phyloP scores from a whole-genome alignment of 768 basidiomycete genomes.

The Boletus insuetus region DNA sequence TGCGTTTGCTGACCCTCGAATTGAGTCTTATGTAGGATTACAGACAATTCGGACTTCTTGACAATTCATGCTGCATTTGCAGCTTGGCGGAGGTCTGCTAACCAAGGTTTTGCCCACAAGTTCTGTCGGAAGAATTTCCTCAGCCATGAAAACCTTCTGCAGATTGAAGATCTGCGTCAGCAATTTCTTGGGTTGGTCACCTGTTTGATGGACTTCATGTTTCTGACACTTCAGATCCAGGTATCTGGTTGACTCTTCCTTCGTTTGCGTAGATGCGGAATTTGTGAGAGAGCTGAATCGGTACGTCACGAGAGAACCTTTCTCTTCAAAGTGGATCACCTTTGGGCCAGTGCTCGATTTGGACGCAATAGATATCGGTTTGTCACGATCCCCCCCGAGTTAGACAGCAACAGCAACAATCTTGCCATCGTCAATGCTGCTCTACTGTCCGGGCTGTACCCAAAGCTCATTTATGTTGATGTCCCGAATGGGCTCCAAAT shows the following conservation, averaged over 20 bases:
- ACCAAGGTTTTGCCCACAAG: slow-evolving; percentile 57
- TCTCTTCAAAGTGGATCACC: slow-evolving; percentile 1
- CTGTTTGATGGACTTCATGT: not conserved
- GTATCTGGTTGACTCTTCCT: slow-evolving; percentile 85
- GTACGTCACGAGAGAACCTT: slow-evolving; percentile 29
- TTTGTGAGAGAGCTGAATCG: slow-evolving; percentile 72
- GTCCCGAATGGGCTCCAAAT: slow-evolving; percentile 50
- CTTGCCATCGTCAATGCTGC: slow-evolving; percentile 72
- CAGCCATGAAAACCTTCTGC: slow-evolving; percentile 90
- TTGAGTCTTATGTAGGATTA: not conserved
- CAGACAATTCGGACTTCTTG: slow-evolving; percentile 93
- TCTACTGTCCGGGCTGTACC: slow-evolving; percentile 83
- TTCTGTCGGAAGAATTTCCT: slow-evolving; percentile 82
- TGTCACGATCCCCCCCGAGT: slow-evolving; percentile 65
- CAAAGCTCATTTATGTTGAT: slow-evolving; percentile 82
- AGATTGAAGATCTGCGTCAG: slow-evolving; percentile 94
- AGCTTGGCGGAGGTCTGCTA: slow-evolving; percentile 77
- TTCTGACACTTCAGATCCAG: slow-evolving; percentile 34
- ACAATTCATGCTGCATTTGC: slow-evolving; percentile 89
- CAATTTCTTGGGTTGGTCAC: slow-evolving; percentile 68
- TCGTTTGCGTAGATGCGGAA: slow-evolving; percentile 65
- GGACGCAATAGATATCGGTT: slow-evolving; percentile 74
- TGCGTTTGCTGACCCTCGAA: not conserved
- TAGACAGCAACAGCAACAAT: slow-evolving; percentile 70
- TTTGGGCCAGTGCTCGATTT: slow-evolving; percentile 61